These are phyloP conservation scores for Chytriomyces sp. DNA, from an alignment of 192 early-diverging fungal genomes.

Conservation along the genomic window DNA sequence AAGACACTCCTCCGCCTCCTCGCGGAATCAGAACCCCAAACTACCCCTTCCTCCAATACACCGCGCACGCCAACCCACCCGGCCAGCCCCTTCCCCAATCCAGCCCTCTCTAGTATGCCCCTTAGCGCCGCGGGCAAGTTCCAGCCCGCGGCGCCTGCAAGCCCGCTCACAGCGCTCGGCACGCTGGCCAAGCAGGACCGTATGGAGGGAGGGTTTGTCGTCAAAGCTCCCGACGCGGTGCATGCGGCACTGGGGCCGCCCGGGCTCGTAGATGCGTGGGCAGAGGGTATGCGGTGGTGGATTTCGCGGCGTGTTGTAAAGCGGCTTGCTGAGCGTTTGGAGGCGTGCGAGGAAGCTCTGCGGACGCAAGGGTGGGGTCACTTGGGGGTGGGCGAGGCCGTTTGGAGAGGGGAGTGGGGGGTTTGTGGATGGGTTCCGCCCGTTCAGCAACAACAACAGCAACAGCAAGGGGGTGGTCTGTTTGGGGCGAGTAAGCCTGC, in stretches of 20 bases:
- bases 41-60: neutral
- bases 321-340: neutral
- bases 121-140: neutral
- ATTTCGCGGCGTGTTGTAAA: neutral
- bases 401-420: neutral
- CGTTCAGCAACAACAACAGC: neutral
- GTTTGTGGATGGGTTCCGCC: neutral
- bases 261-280: neutral
- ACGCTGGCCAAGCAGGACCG: constrained; percentile 4
- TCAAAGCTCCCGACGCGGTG: constrained; percentile 13
- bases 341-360: neutral
- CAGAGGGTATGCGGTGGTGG: constrained; percentile 16
- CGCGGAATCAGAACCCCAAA: neutral
- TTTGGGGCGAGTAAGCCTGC: neutral
- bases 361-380: neutral
- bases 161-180: neutral
- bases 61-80: neutral
- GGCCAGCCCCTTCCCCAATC: neutral
- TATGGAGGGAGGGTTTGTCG: constrained; percentile 22
- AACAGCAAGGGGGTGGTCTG: neutral
- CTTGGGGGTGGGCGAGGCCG: neutral
- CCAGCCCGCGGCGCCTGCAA: neutral
- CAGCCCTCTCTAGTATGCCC: neutral
- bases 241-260: neutral
- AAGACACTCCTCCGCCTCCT: neutral